Evolutionary conservation across 1,284 basidiomycete genomes (phyloP).

Genomic region (Gomphus sp.): DNA sequence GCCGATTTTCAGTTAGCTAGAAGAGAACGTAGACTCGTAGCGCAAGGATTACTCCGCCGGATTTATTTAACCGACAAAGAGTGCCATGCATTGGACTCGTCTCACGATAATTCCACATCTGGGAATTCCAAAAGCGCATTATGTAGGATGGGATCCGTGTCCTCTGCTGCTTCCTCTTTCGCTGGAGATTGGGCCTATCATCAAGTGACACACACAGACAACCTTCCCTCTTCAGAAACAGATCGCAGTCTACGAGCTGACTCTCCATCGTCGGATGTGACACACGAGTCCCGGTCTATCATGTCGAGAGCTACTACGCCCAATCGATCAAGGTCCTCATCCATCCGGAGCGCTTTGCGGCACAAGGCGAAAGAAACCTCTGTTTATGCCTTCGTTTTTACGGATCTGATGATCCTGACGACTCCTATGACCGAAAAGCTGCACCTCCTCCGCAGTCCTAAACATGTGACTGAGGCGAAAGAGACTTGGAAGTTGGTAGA

Average conservation of each 20-base stretch:
- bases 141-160: neutral
- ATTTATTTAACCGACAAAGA: slow-evolving; percentile 15
- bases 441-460: neutral
- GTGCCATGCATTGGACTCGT: neutral
- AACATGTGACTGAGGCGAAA: slow-evolving; percentile 17
- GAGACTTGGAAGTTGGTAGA: slow-evolving; percentile 36
- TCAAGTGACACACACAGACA: neutral
- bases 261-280: neutral
- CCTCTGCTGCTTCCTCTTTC: slow-evolving; percentile 1
- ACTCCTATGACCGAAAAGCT: slow-evolving; percentile 16
- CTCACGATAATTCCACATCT: neutral
- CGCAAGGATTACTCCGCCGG: slow-evolving; percentile 49
- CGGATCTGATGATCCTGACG: slow-evolving; percentile 55
- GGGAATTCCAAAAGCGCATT: neutral
- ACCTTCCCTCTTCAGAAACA: neutral
- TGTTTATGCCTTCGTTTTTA: slow-evolving; percentile 53
- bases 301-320: neutral
- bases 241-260: neutral
- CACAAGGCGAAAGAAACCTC: slow-evolving; percentile 3
- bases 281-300: neutral
- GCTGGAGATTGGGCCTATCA: slow-evolving; percentile 1
- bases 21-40: slow-evolving; percentile 64
- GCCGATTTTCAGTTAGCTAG: slow-evolving; percentile 45
- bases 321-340: neutral
- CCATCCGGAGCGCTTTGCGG: neutral